These are phyloP conservation scores for Drosera spatulata DNA, from an alignment of 179 eudicot genomes.

Conservation along the genomic window DNA sequence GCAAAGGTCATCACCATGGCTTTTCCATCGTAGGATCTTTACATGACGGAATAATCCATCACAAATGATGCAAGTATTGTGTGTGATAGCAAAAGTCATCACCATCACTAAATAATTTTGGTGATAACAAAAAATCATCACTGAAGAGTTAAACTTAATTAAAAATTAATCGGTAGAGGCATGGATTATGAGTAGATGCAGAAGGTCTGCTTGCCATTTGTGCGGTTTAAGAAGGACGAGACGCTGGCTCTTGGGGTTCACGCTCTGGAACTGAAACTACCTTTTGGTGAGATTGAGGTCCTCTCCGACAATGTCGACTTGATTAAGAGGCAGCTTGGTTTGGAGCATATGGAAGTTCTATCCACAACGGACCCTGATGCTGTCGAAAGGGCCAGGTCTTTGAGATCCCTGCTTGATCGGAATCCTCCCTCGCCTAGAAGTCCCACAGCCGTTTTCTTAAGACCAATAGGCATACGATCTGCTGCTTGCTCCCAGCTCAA, in stretches of 20 bases:
- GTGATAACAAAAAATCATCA: too few relatives aligned
- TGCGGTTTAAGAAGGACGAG: conserved; percentile 77
- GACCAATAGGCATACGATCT: too few relatives aligned
- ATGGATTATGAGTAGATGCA: conserved; percentile 64
- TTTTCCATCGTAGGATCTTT: too few relatives aligned
- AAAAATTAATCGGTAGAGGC: too few relatives aligned
- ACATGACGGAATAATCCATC: too few relatives aligned
- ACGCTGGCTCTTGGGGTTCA: conserved; percentile 58
- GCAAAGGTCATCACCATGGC: too few relatives aligned
- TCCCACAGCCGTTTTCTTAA: conserved; percentile 63
- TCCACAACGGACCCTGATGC: conserved; percentile 39
- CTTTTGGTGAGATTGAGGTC: conserved; percentile 73
- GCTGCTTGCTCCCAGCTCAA: too few relatives aligned
- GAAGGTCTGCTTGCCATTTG: conserved; percentile 78
- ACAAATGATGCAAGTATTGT: too few relatives aligned
- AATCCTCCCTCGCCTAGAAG: conserved; percentile 76
- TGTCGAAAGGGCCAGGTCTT: conserved; percentile 38
- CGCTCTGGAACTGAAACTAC: conserved; percentile 66
- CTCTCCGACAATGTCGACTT: conserved; percentile 47
- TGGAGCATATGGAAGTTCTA: conserved; percentile 51
- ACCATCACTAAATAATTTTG: too few relatives aligned
- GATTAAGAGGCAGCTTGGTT: conserved; percentile 60
- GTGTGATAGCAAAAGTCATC: too few relatives aligned
- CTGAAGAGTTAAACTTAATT: too few relatives aligned
- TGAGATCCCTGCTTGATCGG: conserved; percentile 30